Evolutionary conservation across 1,284 basidiomycete species (phyloP).

Genomic region (Cystobasidium sp.): DNA sequence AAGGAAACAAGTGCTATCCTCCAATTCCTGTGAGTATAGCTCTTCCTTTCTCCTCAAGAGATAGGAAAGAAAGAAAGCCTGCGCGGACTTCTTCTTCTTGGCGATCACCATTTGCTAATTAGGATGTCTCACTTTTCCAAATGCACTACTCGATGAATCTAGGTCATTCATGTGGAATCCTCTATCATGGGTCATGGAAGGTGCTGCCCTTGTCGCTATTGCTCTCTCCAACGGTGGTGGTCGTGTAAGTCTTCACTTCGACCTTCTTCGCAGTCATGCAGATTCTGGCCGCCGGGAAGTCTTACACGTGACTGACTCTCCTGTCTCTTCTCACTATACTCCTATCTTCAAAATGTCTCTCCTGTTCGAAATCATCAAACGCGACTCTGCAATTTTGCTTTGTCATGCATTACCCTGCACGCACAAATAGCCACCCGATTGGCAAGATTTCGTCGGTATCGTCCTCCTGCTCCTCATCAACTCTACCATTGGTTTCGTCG

Average conservation of each 20-base stretch:
- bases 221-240: constrained; percentile 90
- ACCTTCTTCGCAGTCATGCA: background rate
- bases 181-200: constrained; percentile 99
- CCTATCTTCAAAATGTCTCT: background rate
- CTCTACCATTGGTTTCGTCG: constrained; percentile 97
- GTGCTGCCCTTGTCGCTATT: constrained; percentile 93
- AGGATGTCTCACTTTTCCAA: background rate
- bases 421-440: constrained; percentile 73
- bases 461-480: constrained; percentile 89
- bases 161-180: constrained; percentile 95
- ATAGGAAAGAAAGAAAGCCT: background rate
- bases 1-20: constrained; percentile 86
- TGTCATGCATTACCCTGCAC: constrained; percentile 44
- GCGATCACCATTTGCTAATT: constrained; percentile 1
- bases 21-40: constrained; percentile 72
- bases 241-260: constrained; percentile 7
- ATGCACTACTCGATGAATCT: background rate
- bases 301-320: constrained; percentile 22
- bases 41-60: background rate
- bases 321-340: background rate
- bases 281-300: background rate
- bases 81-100: background rate
- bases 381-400: background rate
- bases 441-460: constrained; percentile 98
- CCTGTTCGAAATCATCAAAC: background rate